A percentile compares a stretch with the other conserved stretches of the same genome.
These are phyloP conservation scores for Diaporthe helianthi DNA, from an alignment of 2,329 filamentous ascomycete species.

Conservation along the genomic window DNA sequence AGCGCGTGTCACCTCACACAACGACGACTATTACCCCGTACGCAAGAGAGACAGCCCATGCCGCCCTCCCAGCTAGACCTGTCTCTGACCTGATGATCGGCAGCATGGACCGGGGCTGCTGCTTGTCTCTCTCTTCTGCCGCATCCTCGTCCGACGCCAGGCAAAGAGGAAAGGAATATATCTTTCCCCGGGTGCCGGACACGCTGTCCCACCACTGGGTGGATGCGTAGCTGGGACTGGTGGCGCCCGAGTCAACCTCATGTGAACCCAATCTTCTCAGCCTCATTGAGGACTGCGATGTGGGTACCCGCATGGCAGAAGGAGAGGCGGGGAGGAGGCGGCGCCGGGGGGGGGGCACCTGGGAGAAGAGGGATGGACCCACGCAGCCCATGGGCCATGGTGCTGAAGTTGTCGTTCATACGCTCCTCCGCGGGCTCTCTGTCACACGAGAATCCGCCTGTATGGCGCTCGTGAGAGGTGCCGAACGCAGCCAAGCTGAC, in stretches of 20 bases:
- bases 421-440: background rate
- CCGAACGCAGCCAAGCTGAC: background rate
- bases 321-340: background rate
- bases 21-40: conserved; percentile 10
- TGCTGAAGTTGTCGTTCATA: conserved; percentile 19
- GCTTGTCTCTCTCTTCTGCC: background rate
- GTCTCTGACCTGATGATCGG: conserved; percentile 19
- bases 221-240: background rate
- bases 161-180: background rate
- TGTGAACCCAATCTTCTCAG: conserved; percentile 25
- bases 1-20: conserved; percentile 15
- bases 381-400: background rate
- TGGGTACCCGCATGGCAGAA: conserved; percentile 11
- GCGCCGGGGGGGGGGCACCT: background rate
- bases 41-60: conserved; percentile 5
- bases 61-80: conserved; percentile 1
- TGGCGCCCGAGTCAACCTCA: conserved; percentile 18
- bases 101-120: conserved; percentile 1
- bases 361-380: background rate
- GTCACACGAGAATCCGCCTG: conserved; percentile 1
- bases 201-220: background rate
- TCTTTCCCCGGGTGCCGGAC: background rate
- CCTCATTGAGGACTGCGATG: conserved; percentile 16
- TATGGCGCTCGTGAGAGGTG: conserved; percentile 3
- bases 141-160: background rate